Conservation (phyloP, 345 rosid genomes). For the Punica granatum region DNA sequence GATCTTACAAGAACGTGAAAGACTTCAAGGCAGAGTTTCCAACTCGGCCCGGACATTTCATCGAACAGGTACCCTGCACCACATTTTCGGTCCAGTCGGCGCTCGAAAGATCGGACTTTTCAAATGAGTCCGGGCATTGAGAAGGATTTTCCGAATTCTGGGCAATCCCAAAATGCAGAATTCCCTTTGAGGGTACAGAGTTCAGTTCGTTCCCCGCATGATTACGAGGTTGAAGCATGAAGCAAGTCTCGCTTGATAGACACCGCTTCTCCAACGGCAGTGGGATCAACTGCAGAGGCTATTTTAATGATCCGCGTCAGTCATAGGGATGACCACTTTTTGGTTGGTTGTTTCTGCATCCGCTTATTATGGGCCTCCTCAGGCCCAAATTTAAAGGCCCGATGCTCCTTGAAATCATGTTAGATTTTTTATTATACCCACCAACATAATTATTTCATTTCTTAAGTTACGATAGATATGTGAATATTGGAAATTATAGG, state of each 20-base stretch:
- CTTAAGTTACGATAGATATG: no score
- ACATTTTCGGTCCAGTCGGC: background rate
- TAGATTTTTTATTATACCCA: no score
- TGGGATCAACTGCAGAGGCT: no score
- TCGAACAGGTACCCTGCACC: slow-evolving; percentile 13
- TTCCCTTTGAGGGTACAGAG: background rate
- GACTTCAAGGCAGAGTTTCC: background rate
- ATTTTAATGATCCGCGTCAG: no score
- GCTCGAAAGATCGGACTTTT: background rate
- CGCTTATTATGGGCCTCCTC: no score
- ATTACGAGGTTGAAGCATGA: background rate
- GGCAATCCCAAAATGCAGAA: background rate
- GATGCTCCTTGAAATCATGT: no score
- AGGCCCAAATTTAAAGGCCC: no score
- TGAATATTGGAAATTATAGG: no score
- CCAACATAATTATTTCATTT: no score
- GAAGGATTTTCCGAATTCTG: background rate
- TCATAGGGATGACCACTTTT: no score
- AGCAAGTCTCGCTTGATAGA: background rate
- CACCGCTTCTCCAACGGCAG: background rate
- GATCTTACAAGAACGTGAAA: background rate
- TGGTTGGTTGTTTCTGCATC: no score
- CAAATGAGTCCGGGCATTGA: background rate
- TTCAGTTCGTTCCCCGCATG: background rate
- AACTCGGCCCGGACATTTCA: slow-evolving; percentile 7